Conservation (phyloP, 1,139 yeast species). For the Ashbya aceris region DNA sequence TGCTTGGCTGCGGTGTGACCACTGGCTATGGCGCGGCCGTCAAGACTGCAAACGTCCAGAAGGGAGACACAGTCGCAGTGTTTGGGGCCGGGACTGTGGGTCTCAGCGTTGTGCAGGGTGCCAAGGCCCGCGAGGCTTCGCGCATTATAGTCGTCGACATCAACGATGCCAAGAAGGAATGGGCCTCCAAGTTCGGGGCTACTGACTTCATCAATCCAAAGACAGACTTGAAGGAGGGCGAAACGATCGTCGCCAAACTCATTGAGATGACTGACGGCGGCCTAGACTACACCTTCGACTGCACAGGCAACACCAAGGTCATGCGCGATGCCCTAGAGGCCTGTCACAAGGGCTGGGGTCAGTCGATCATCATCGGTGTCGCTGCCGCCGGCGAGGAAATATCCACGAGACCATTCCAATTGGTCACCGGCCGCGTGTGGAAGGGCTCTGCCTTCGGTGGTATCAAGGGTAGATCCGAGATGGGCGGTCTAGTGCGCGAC, state of each 20-base stretch:
- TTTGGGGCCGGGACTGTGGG: constrained; percentile 99
- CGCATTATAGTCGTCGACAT: constrained; percentile 82
- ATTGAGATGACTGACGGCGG: constrained; percentile 95
- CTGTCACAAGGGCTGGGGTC: constrained; percentile 99
- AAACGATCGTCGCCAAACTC: constrained; percentile 72
- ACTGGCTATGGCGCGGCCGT: constrained; percentile 98
- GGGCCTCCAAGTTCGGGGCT: constrained; percentile 89
- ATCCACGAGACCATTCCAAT: constrained; percentile 94
- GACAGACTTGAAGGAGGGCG: constrained; percentile 55
- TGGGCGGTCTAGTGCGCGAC: constrained; percentile 83
- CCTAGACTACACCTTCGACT: constrained; percentile 88
- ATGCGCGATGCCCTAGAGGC: constrained; percentile 96
- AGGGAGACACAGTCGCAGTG: constrained; percentile 90
- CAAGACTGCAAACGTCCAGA: constrained; percentile 83
- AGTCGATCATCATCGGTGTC: constrained; percentile 88
- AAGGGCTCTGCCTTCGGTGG: constrained; percentile 98
- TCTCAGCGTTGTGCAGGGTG: constrained; percentile 91
- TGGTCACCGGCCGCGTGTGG: constrained; percentile 98
- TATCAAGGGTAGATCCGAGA: constrained; percentile 92
- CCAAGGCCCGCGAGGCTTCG: constrained; percentile 68
- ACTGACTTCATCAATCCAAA: constrained; percentile 88
- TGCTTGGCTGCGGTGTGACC: constrained; percentile 96
- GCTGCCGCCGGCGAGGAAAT: constrained; percentile 98
- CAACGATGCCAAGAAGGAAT: constrained; percentile 71
- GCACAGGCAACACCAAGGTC: constrained; percentile 92